Base-by-base conservation (phyloP, 768 basidiomycete genomes). In the Piloderma croceum region DNA sequence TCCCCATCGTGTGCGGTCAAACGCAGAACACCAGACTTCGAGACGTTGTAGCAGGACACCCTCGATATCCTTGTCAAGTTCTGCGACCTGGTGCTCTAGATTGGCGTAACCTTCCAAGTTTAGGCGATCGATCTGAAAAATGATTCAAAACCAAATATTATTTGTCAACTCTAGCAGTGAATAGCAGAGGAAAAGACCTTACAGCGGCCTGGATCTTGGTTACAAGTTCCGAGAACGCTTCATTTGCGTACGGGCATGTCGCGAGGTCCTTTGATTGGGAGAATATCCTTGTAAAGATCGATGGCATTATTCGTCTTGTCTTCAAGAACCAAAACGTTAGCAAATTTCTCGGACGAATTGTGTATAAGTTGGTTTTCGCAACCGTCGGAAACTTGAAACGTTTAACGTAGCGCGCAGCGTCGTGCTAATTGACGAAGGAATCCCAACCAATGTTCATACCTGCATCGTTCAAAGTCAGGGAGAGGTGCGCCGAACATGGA, bases 361-460 rank as follows among this genome's bases (percentile, higher is more conserved):
- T 19, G 94, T 81, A 56, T 97, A n/a, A n/a, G 94, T 45, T 89
- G 73, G 55, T 83, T 92, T 54, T 96, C 92, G 24, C 72, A 71
- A 11, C 79, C 83, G 50, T 91, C 89, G 15, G 79, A n/a, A n/a
- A n/a, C n/a, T n/a, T n/a, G n/a, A n/a, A 69, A 34, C 73, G 69
- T 0, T 83, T 69, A 6, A 85, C 74, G 56, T 82, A 89, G 43
- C 90, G 74, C 12, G 79, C 73, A 4, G 83, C 77, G 49, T 94
- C 92, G 57, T 90, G 97, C 39, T 91, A 87, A 55, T 88, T 94
- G 51, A 97, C 86, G 53, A 97, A 92, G 63, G 90, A 77, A 58
- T 98, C 96, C 96, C 96, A 99, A 19, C 88, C 82, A 42, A 94
- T 88, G 53, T 76, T 78, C 85, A 99, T 94, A 20, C 94, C 93